Evolutionary conservation across 208 protist species (phyloP).

Genomic region (Crithidia fasciculata): DNA sequence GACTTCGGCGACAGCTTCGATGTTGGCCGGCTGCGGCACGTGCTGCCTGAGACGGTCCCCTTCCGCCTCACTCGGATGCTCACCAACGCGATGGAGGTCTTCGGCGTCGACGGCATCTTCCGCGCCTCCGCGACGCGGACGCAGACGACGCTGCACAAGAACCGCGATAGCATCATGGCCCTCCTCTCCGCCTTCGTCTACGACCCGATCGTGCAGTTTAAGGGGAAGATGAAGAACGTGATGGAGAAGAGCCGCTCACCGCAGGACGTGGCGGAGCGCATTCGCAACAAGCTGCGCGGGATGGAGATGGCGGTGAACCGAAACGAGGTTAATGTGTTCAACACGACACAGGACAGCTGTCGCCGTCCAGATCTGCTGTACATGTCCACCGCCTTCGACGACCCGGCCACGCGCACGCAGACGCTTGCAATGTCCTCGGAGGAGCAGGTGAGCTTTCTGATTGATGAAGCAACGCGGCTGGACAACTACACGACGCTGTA

Average conservation of each 20-base stretch:
- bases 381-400: slow-evolving; percentile 91
- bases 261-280: slow-evolving; percentile 95
- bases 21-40: slow-evolving; percentile 97
- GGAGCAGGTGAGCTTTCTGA: slow-evolving; percentile 88
- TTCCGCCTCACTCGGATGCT: slow-evolving; percentile 99
- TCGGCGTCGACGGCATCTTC: slow-evolving; percentile 99
- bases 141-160: slow-evolving; percentile 96
- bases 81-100: slow-evolving; percentile 99
- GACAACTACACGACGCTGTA: slow-evolving; percentile 92
- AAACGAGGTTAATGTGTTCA: slow-evolving; percentile 71
- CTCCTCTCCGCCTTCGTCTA: slow-evolving; percentile 99
- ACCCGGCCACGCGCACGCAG: slow-evolving; percentile 59
- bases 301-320: slow-evolving; percentile 94
- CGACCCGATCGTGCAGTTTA: slow-evolving; percentile 98
- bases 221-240: slow-evolving; percentile 98
- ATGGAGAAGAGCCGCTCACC: slow-evolving; percentile 89
- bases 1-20: slow-evolving; percentile 99
- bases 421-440: slow-evolving; percentile 55
- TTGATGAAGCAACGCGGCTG: slow-evolving; percentile 83
- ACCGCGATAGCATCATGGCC: slow-evolving; percentile 99
- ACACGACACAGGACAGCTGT: slow-evolving; percentile 79
- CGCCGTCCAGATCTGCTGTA: slow-evolving; percentile 84
- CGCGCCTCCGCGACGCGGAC: slow-evolving; percentile 96
- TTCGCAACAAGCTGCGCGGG: slow-evolving; percentile 98
- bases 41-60: slow-evolving; percentile 99